A percentile compares a stretch with the other conserved stretches of the same genome.
Conservation (phyloP, 805 yeast genomes). For the Cyberlindnera subsufficiens region DNA sequence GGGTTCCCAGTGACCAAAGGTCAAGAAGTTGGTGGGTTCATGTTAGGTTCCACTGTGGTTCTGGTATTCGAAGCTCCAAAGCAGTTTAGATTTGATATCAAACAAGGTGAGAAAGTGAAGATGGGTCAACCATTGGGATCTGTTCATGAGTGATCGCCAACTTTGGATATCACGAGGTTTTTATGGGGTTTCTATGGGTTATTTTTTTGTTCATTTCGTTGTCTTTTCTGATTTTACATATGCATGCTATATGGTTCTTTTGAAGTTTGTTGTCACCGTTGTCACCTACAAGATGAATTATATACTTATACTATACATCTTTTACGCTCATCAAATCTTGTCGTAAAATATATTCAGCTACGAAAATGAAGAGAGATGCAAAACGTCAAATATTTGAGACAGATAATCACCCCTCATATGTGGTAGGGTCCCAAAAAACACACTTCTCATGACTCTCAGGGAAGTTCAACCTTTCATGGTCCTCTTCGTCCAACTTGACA, state of each 20-base stretch:
- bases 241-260: no score
- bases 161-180: not conserved
- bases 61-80: conserved; percentile 94
- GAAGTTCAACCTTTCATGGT: conserved; percentile 36
- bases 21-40: conserved; percentile 95
- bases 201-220: not conserved
- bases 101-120: conserved; percentile 70
- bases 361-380: no score
- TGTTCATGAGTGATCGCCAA: conserved; percentile 4
- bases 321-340: no score
- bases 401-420: conserved; percentile 2
- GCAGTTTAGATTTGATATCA: conserved; percentile 62
- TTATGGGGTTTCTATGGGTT: not conserved
- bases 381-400: no score
- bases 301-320: no score
- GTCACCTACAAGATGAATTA: no score
- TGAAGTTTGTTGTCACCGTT: no score
- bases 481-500: conserved; percentile 36
- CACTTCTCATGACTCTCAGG: conserved; percentile 52
- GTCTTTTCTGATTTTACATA: not conserved
- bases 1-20: conserved; percentile 91
- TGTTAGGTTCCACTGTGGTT: conserved; percentile 94
- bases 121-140: conserved; percentile 80
- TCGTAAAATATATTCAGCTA: no score
- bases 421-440: conserved; percentile 56